Conservation (phyloP, 2,329 filamentous ascomycete species). For the Cyphellophora attinorum region DNA sequence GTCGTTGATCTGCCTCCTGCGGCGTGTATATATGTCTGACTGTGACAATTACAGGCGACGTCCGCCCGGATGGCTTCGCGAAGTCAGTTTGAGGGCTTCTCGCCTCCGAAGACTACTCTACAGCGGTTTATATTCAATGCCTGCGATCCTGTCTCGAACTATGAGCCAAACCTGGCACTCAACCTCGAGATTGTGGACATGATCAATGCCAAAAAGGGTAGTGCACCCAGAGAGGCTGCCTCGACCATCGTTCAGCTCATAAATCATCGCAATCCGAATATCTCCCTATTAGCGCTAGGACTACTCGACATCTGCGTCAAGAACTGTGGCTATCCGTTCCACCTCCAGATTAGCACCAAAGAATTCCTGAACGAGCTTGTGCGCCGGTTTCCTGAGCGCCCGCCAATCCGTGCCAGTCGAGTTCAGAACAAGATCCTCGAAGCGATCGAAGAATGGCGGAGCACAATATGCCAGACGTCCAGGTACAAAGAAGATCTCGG, state of each 20-base stretch:
- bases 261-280: constrained; percentile 95
- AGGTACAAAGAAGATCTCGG: constrained; percentile 95
- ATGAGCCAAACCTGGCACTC: constrained; percentile 91
- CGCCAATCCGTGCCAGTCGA: constrained; percentile 72
- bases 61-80: constrained; percentile 90
- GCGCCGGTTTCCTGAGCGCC: constrained; percentile 86
- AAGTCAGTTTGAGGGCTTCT: constrained; percentile 82
- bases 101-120: constrained; percentile 72
- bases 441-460: constrained; percentile 94
- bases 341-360: constrained; percentile 96
- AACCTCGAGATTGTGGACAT: constrained; percentile 95
- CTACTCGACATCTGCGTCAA: constrained; percentile 98
- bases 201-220: constrained; percentile 95
- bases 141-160: constrained; percentile 84
- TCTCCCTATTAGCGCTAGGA: constrained; percentile 68
- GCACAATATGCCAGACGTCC: constrained; percentile 96
- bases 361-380: constrained; percentile 98
- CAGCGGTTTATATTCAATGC: constrained; percentile 94
- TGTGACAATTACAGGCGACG: constrained; percentile 97
- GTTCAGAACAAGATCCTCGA: constrained; percentile 91
- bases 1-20: too few species aligned
- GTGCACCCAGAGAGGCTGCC: constrained; percentile 87
- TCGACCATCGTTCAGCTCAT: constrained; percentile 87
- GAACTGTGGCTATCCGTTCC: constrained; percentile 98
- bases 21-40: too few species aligned